Conservation (phyloP, 2,329 filamentous ascomycete species). For the Fusarium sp. region DNA sequence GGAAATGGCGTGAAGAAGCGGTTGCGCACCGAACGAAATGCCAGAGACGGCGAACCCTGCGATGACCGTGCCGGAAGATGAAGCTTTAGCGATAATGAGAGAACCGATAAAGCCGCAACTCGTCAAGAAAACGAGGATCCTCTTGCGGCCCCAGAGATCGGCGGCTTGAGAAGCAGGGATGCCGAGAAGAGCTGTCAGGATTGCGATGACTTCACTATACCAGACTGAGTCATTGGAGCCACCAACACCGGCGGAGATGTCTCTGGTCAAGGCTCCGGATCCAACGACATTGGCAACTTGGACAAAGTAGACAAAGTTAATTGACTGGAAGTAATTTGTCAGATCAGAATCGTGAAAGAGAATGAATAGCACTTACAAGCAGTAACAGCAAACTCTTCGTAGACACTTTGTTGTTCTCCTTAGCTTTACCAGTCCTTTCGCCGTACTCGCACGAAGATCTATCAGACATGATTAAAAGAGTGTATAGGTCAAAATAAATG, state of each 20-base stretch:
- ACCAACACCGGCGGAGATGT: neutral
- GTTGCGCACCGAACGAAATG: neutral
- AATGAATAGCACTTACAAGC: neutral
- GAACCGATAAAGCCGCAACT: neutral
- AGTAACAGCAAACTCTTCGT: neutral
- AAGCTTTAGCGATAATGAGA: neutral
- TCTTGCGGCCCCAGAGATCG: slow-evolving; percentile 1
- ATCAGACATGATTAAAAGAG: neutral
- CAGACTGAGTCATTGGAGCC: neutral
- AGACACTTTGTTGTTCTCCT: neutral
- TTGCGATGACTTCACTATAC: neutral
- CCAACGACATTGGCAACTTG: neutral
- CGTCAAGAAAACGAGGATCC: neutral
- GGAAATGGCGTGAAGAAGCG: neutral
- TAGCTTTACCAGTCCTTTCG: neutral
- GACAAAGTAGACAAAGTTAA: neutral
- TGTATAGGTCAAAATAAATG: neutral
- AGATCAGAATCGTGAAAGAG: neutral
- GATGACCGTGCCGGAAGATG: neutral
- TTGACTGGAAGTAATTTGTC: neutral
- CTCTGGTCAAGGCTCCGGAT: neutral
- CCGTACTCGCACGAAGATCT: neutral
- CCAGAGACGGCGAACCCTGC: neutral
- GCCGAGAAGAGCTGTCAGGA: neutral
- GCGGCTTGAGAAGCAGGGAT: neutral